These are phyloP conservation scores for Histomonas meleagridis DNA, from an alignment of 208 protist species.

Conservation along the genomic window DNA sequence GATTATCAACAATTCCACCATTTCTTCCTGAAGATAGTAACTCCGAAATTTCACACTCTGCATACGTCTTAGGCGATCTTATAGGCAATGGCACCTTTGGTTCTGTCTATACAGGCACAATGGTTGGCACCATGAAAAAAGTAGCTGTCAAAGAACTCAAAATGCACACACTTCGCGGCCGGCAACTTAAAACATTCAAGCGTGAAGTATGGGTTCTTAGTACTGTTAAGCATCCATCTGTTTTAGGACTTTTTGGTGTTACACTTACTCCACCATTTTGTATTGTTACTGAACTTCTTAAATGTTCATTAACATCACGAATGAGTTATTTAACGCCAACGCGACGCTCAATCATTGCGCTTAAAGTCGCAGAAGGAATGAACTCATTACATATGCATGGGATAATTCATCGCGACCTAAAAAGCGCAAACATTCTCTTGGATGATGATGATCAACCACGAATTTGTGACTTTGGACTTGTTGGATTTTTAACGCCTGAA, in stretches of 20 bases:
- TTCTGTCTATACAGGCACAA: not conserved
- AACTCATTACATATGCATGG: slow-evolving; percentile 50
- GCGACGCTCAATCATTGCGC: slow-evolving; percentile 39
- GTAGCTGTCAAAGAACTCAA: slow-evolving; percentile 21
- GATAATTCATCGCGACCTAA: slow-evolving; percentile 54
- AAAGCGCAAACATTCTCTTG: slow-evolving; percentile 50
- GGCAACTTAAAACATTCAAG: slow-evolving; percentile 19
- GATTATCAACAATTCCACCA: not conserved
- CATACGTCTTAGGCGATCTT: not conserved
- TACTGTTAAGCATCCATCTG: not conserved
- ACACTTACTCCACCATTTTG: slow-evolving; percentile 20
- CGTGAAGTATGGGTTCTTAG: not conserved
- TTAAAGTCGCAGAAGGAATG: slow-evolving; percentile 49
- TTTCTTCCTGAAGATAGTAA: not conserved
- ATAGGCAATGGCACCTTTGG: slow-evolving; percentile 5
- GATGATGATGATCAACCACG: not conserved
- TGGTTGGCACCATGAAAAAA: not conserved
- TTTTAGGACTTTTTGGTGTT: not conserved
- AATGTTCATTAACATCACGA: not conserved
- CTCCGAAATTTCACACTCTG: not conserved
- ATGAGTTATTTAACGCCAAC: not conserved
- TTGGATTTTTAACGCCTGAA: not conserved
- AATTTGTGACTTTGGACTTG: slow-evolving; percentile 35
- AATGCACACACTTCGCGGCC: not conserved
- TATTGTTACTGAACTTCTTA: not conserved